Base-by-base conservation (phyloP, 192 early-diverging fungal genomes). In the Funneliformis mosseae region DNA sequence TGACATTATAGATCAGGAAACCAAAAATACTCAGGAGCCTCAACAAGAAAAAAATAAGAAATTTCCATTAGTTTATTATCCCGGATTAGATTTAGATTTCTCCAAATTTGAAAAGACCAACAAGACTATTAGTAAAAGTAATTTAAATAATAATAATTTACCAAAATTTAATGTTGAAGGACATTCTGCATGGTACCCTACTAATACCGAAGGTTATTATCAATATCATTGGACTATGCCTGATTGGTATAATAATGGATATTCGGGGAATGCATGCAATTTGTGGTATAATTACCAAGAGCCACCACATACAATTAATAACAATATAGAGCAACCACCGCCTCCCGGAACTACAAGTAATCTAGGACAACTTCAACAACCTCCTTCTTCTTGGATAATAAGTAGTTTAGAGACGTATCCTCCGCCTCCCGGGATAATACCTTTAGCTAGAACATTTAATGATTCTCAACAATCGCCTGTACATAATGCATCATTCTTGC, bases 21-120 rank as follows among this genome's bases (percentile, higher is more conserved):
- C 21, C 4, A 16, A 55, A 55, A 18, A 6, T 21, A 55, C 16
- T 55, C 50, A 18, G 50, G 50, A 55, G 16, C 2, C 11, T 50
- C 48, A 50, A 50, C 48, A 69, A n/a, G 33, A 43, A 14, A 75
- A 41, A 9, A 55, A 59, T 38, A 75, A 55, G 48, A 28, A 60
- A 28, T 48, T 75, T 23, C 74, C n/a, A 33, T 33, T 75, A 38
- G 74, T 75, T 16, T 27, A 75, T 9, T 75, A 75, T 75, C 74
- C 74, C 8, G 74, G 48, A 7, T 59, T 75, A 59, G 38, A 75
- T 39, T 75, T 28, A 60, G 50, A 75, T n/a, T 66, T 64, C 16
- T 14, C 23, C 41, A 61, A 48, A 39, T 62, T 48, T 27, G 33
- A 55, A 14, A 38, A n/a, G 23, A 23, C 46, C 23, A 61, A 55